phyloP scores from a whole-genome alignment of 345 rosid genomes.

The Gossypium arboreum region DNA sequence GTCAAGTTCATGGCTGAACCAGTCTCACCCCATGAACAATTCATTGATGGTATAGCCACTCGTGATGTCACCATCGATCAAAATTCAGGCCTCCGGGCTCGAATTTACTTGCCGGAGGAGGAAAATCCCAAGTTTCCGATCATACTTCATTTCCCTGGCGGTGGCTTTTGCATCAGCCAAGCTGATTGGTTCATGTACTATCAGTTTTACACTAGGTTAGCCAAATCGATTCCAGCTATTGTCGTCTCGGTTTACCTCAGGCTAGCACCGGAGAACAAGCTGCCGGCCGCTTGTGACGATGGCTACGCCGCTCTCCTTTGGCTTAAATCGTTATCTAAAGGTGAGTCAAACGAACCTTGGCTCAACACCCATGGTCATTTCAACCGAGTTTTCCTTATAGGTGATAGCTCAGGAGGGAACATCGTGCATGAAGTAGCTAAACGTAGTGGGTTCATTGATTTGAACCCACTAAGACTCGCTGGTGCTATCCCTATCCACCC shows the following conservation, averaged over 20 bases:
- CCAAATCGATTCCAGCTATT: conserved; percentile 31
- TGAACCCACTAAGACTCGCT: conserved; percentile 29
- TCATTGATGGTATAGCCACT: conserved; percentile 46
- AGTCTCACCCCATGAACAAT: conserved; percentile 42
- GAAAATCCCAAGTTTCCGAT: conserved; percentile 37
- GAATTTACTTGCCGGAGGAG: conserved; percentile 47
- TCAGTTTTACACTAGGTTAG: conserved; percentile 26
- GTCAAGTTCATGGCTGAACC: conserved; percentile 56
- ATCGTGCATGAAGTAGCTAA: conserved; percentile 37
- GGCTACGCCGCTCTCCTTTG: conserved; percentile 39
- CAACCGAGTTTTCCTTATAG: conserved; percentile 35
- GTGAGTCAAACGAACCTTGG: conserved; percentile 32
- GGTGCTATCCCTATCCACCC: conserved; percentile 49
- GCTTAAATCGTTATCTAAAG: conserved; percentile 35
- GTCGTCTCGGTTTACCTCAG: conserved; percentile 35
- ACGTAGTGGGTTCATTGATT: conserved; percentile 26
- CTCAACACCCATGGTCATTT: conserved; percentile 32
- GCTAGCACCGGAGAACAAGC: conserved; percentile 42
- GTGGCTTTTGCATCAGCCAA: conserved; percentile 47
- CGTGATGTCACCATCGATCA: conserved; percentile 37
- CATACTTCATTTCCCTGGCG: conserved; percentile 47
- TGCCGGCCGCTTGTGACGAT: conserved; percentile 45
- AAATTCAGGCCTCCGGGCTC: conserved; percentile 30
- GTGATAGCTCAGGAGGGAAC: conserved; percentile 57
- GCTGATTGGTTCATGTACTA: conserved; percentile 44